phyloP scores from a whole-genome alignment of 2,329 filamentous ascomycete genomes.

The Hypoxylon sp. region DNA sequence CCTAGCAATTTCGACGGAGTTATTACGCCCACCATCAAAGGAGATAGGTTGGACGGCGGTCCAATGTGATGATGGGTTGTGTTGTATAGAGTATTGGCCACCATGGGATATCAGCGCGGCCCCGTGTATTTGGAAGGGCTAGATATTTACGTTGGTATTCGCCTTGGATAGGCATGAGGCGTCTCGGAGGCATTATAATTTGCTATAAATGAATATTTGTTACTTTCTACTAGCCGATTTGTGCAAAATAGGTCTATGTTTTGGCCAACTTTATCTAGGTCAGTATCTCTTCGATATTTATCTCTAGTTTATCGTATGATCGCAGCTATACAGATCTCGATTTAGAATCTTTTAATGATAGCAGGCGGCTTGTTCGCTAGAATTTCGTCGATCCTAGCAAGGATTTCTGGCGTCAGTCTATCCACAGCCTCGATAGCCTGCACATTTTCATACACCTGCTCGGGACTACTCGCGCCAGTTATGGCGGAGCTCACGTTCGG shows the following conservation, averaged over 20 bases:
- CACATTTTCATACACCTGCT: slow-evolving; percentile 74
- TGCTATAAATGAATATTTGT: slow-evolving; percentile 22
- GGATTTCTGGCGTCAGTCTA: slow-evolving; percentile 71
- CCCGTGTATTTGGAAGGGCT: not conserved
- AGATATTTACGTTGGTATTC: slow-evolving; percentile 17
- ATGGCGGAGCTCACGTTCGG: slow-evolving; percentile 74
- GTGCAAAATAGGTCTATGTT: not conserved
- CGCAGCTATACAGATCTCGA: not conserved
- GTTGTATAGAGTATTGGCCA: slow-evolving; percentile 33
- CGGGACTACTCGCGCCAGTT: slow-evolving; percentile 70
- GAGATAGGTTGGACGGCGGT: slow-evolving; percentile 22
- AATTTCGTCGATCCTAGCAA: slow-evolving; percentile 72
- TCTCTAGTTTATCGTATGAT: not conserved
- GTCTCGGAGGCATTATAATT: slow-evolving; percentile 29
- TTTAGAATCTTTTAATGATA: slow-evolving; percentile 56
- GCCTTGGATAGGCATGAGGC: slow-evolving; percentile 11
- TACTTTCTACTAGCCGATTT: not conserved
- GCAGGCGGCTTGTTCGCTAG: slow-evolving; percentile 71
- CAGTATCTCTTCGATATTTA: not conserved
- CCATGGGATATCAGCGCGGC: slow-evolving; percentile 17
- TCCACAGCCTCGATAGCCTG: slow-evolving; percentile 67
- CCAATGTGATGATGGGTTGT: slow-evolving; percentile 8
- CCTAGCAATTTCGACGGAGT: slow-evolving; percentile 11
- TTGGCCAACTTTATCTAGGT: not conserved
- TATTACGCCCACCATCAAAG: slow-evolving; percentile 9